Conservation (phyloP, 441 rosid genomes). For the Syzygium malaccense region DNA sequence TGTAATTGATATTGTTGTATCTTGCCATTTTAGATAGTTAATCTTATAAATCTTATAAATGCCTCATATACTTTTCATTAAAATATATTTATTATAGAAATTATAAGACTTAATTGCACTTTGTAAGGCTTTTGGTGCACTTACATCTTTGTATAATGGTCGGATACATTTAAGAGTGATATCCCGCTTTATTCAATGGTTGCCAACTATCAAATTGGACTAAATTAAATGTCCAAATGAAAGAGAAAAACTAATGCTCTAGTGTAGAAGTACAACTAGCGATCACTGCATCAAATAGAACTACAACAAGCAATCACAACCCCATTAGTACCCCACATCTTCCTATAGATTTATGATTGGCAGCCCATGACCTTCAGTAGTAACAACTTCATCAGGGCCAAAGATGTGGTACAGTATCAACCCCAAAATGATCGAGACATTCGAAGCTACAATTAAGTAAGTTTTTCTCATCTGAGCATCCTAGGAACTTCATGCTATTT, state of each 20-base stretch:
- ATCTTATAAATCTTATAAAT: too few relatives aligned
- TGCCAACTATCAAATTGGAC: not conserved
- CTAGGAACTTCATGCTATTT: not conserved
- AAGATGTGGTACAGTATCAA: too few relatives aligned
- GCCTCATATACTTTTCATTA: too few relatives aligned
- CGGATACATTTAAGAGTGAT: too few relatives aligned
- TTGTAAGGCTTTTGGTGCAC: too few relatives aligned
- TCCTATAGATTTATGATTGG: not conserved
- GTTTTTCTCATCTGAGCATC: not conserved
- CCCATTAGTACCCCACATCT: not conserved
- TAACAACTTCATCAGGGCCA: not conserved
- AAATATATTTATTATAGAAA: too few relatives aligned
- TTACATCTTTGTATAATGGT: too few relatives aligned
- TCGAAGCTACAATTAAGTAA: conserved; percentile 56
- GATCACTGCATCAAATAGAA: too few relatives aligned
- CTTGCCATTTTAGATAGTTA: too few relatives aligned
- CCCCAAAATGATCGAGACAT: conserved; percentile 13
- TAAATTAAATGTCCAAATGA: not conserved
- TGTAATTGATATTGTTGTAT: too few relatives aligned
- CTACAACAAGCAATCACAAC: not conserved
- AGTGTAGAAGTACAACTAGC: too few relatives aligned
- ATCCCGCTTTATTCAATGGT: not conserved
- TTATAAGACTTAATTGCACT: too few relatives aligned
- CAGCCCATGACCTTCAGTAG: not conserved
- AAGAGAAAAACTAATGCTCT: not conserved